These are phyloP conservation scores for Nepenthes mirabilis DNA, from an alignment of 148 eudicot genomes.

Conservation along the genomic window DNA sequence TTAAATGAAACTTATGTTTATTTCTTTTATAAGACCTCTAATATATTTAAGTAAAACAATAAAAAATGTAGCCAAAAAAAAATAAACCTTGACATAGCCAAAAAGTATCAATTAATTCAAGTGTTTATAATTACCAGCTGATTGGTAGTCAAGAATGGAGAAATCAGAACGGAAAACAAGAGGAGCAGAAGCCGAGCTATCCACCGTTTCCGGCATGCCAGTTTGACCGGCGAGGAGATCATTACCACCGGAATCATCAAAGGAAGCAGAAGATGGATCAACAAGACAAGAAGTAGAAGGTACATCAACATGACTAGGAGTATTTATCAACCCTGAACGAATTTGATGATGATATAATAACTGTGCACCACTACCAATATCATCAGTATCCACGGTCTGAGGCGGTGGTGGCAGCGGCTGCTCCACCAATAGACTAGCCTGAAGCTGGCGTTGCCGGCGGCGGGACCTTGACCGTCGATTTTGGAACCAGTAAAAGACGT, in stretches of 20 bases:
- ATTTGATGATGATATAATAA: no score
- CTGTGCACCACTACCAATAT: neutral
- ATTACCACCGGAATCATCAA: neutral
- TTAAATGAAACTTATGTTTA: no score
- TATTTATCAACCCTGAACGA: no score
- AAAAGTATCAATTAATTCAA: neutral
- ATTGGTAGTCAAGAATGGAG: no score
- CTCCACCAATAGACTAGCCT: constrained; percentile 20
- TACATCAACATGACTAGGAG: neutral
- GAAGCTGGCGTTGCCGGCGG: constrained; percentile 72
- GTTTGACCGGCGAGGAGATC: neutral
- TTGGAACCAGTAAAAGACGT: constrained; percentile 93
- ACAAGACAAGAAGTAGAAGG: neutral
- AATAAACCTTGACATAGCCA: neutral
- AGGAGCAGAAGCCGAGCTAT: no score
- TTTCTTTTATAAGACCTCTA: no score
- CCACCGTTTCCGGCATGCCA: neutral
- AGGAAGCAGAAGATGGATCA: neutral
- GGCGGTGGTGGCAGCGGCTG: neutral
- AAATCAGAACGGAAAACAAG: no score
- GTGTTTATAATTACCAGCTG: no score
- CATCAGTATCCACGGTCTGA: neutral
- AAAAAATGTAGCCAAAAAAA: no score
- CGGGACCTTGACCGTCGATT: constrained; percentile 78
- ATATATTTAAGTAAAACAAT: no score